Conservation (phyloP, 179 eudicot species). For the Kewa caespitosa region DNA sequence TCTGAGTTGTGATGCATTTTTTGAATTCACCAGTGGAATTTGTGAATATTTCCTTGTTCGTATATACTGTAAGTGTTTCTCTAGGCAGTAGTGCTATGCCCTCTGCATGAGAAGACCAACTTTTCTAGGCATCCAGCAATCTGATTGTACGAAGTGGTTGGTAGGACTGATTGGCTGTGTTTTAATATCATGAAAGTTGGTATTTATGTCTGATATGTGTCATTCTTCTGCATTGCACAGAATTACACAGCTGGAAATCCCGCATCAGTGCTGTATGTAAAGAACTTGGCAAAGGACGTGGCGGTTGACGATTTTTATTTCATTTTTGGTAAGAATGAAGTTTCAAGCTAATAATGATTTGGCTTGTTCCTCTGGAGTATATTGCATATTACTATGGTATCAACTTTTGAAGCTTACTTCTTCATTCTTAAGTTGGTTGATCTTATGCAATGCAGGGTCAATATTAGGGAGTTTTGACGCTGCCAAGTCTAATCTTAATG, state of each 20-base stretch:
- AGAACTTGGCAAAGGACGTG: constrained; percentile 95
- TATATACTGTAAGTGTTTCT: not conserved
- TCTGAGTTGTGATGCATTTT: too few relatives aligned
- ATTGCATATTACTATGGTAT: not conserved
- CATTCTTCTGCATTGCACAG: constrained; percentile 40
- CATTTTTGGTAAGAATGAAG: constrained; percentile 61
- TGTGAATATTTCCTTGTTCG: not conserved
- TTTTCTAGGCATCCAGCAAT: not conserved
- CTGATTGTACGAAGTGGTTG: not conserved
- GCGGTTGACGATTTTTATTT: constrained; percentile 65
- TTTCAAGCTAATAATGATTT: not conserved
- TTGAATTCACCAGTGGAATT: too few relatives aligned
- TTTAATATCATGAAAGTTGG: not conserved
- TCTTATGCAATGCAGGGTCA: constrained; percentile 55
- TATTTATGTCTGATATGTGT: not conserved
- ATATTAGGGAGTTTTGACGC: constrained; percentile 70
- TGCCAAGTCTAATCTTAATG: constrained; percentile 60
- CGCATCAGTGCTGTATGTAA: constrained; percentile 66
- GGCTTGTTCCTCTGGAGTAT: not conserved
- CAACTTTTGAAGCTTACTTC: not conserved
- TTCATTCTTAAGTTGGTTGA: not conserved
- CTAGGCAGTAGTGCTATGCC: not conserved
- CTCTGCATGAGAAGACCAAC: not conserved
- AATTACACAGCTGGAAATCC: constrained; percentile 85
- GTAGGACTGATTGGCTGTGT: not conserved